Evolutionary conservation across 768 basidiomycete genomes (phyloP).

Genomic region (Clavaria fumosa): DNA sequence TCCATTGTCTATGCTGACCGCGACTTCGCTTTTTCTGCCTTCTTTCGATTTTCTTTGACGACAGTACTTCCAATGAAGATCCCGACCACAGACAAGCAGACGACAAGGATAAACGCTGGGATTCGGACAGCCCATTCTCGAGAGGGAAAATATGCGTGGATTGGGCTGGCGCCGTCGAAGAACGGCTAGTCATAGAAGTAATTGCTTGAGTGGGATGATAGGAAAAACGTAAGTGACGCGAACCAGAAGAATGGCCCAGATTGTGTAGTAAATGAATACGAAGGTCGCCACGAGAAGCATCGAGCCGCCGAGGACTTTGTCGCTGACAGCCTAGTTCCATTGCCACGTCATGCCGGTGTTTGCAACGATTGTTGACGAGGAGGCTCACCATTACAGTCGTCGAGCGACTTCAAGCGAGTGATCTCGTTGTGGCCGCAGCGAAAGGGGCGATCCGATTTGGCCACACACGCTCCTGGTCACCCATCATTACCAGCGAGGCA

Average conservation of each 20-base stretch:
- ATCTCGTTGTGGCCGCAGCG: no score
- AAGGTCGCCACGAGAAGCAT: constrained; percentile 69
- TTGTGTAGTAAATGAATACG: constrained; percentile 81
- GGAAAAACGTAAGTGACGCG: constrained; percentile 1
- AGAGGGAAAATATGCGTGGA: constrained; percentile 70
- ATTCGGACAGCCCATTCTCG: constrained; percentile 88
- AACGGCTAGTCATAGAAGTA: constrained; percentile 42
- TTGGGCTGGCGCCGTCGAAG: constrained; percentile 54
- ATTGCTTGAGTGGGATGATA: constrained; percentile 1
- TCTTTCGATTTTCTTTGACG: constrained; percentile 57
- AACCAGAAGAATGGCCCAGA: constrained; percentile 82
- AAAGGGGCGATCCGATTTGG: no score
- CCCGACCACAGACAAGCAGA: constrained; percentile 71
- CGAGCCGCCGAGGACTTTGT: constrained; percentile 62
- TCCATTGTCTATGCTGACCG: constrained; percentile 36
- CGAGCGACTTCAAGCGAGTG: no score
- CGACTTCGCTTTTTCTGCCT: constrained; percentile 42
- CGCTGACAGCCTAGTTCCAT: constrained; percentile 51
- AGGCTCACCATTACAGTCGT: no score
- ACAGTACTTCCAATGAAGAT: constrained; percentile 66
- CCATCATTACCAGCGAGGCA: no score
- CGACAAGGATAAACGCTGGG: constrained; percentile 67
- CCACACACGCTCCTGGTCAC: no score
- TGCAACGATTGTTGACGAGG: constrained; percentile 3
- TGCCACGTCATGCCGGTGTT: not conserved